Evolutionary conservation across 495 filamentous ascomycete species (phyloP), one percentile per base, ranked within the genome.

Genomic region (Rhypophila decipiens): DNA sequence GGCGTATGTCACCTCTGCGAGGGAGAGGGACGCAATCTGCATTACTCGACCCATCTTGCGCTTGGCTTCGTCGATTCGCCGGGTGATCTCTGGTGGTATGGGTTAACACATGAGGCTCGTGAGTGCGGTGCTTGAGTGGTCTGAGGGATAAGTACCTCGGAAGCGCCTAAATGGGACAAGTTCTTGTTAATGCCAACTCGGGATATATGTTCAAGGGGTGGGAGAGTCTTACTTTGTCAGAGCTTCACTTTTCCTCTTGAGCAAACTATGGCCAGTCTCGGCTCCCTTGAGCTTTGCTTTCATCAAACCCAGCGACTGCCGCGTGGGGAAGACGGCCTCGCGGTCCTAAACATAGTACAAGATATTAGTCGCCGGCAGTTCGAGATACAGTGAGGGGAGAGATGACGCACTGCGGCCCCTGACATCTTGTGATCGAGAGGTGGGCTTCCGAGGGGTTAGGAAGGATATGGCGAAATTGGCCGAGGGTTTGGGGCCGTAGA

Each of bases 1-100:
- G 24, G 94, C 94, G 58, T 97, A 99, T 44, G 88, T 95, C 24
- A 97, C 94, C 76, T 96, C 94, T 44, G 93, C 94, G 31, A 99
- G 78, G 2, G 93, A 96, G 67, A 99, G 96, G 22, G 94, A 89
- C 11, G 93, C 93, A 66, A 99, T 93, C 61, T 96, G 90, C 93
- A 99, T 97, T 12, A 99, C 94, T 11, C 93, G 83, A 36, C 93
- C 93, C 93, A 99, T 99, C 75, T 99, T 99, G 52, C 88, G 88
- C 70, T 99, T 99, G 22, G 93, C 93, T 66, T 97, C 91, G 72
- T 97, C 93, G 69, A 99, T 97, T 47, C 93, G 88, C 49, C 84
- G 78, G 44, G 93, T 96, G 58, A 99, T 99, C 61, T 98, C 93
- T 87, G 50, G 5, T 15, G 17, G 7, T 13, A 10, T 23, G 18